A percentile compares a stretch with the other conserved stretches of the same genome.
Evolutionary conservation across 768 basidiomycete species (phyloP).

Genomic region (Mycena floridula): DNA sequence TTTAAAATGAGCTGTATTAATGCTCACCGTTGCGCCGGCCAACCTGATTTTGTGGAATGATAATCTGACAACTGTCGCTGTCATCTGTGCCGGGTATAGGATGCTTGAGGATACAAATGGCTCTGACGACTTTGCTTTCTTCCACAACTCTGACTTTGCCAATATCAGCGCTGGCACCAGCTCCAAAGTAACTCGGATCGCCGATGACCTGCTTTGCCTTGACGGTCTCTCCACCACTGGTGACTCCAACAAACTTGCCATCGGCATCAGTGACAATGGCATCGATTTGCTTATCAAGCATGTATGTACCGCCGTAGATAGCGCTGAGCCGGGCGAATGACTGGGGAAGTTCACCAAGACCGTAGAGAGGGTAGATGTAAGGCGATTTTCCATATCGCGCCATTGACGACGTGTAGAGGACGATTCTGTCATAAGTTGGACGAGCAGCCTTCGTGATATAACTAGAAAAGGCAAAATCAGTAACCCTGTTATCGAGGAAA

Average conservation of each 20-base stretch:
- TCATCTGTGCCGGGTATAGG: conserved; percentile 97
- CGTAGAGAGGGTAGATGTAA: conserved; percentile 98
- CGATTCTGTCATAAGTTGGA: conserved; percentile 86
- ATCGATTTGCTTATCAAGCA: conserved; percentile 95
- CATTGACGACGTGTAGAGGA: conserved; percentile 98
- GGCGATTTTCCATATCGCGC: conserved; percentile 99
- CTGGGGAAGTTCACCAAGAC: conserved; percentile 97
- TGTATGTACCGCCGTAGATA: conserved; percentile 99
- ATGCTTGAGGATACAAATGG: conserved; percentile 97
- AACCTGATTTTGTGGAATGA: conserved; percentile 99
- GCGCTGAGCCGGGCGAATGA: conserved; percentile 97
- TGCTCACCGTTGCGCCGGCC: conserved; percentile 80
- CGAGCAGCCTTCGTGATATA: conserved; percentile 93
- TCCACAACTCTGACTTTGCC: conserved; percentile 88
- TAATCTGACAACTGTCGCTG: conserved; percentile 91
- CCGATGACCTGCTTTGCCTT: conserved; percentile 98
- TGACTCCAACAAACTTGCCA: conserved; percentile 92
- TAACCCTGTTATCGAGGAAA: neutral
- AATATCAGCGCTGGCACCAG: conserved; percentile 52
- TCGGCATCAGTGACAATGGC: conserved; percentile 80
- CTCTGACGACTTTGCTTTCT: conserved; percentile 90
- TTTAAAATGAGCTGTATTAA: neutral
- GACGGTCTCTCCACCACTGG: conserved; percentile 83
- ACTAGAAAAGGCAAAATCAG: conserved; percentile 33
- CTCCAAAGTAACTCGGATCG: conserved; percentile 95